These are phyloP conservation scores for Globisporangium alternatum DNA, from an alignment of 352 stramenopile species.

Conservation along the genomic window DNA sequence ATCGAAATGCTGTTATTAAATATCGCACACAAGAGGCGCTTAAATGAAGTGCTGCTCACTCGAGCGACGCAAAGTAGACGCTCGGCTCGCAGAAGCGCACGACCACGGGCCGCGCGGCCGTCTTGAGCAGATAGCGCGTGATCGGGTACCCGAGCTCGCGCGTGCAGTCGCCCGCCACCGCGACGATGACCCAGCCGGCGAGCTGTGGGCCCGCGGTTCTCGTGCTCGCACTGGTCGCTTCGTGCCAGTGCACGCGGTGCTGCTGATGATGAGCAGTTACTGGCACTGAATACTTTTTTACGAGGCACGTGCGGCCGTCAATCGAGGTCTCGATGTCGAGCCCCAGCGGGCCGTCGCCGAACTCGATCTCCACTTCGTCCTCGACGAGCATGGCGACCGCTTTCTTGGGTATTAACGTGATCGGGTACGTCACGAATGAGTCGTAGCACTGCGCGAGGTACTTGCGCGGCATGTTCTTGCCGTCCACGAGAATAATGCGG, in stretches of 20 bases:
- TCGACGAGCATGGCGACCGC: constrained; percentile 25
- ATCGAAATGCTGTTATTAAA: not conserved
- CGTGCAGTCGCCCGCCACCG: constrained; percentile 70
- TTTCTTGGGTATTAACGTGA: constrained; percentile 63
- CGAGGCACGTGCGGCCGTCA: constrained; percentile 59
- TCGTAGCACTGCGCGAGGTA: constrained; percentile 68
- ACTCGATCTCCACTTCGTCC: constrained; percentile 70
- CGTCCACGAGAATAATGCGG: constrained; percentile 41
- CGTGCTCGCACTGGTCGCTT: constrained; percentile 12
- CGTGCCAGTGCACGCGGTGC: constrained; percentile 19
- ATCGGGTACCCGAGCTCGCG: constrained; percentile 60
- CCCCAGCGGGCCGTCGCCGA: constrained; percentile 46
- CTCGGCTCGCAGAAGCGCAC: constrained; percentile 78
- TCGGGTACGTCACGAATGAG: constrained; percentile 51
- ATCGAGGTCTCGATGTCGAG: constrained; percentile 80
- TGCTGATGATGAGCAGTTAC: constrained; percentile 14
- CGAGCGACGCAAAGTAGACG: constrained; percentile 69
- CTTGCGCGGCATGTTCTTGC: constrained; percentile 34
- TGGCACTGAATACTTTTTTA: constrained; percentile 44
- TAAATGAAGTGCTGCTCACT: not conserved
- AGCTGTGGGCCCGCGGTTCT: constrained; percentile 23
- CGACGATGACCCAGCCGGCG: constrained; percentile 61
- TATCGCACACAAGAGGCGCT: not conserved
- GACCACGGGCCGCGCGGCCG: constrained; percentile 50
- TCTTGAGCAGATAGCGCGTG: constrained; percentile 71